Evolutionary conservation across 805 yeast species (phyloP).

Genomic region (Candida wancherniae): DNA sequence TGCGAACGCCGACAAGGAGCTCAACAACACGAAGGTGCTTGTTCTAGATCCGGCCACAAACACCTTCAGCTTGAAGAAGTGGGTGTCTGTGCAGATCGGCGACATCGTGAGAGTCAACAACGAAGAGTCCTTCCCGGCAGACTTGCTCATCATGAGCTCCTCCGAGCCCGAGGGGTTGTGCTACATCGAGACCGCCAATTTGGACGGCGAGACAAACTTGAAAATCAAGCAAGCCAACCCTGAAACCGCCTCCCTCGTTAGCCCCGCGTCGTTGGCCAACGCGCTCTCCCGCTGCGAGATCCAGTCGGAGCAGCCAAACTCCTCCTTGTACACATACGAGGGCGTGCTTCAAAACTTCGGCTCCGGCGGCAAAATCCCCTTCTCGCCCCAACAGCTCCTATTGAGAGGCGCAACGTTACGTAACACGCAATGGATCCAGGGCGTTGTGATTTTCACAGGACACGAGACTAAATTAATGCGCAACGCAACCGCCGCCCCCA

Average conservation of each 20-base stretch:
- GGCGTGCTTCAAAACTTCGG: slow-evolving; percentile 70
- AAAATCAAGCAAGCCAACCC: slow-evolving; percentile 85
- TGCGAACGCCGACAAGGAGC: slow-evolving; percentile 79
- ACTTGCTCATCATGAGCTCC: slow-evolving; percentile 74
- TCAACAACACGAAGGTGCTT: slow-evolving; percentile 71
- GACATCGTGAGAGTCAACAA: slow-evolving; percentile 80
- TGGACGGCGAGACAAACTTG: slow-evolving; percentile 96
- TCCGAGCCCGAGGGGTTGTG: slow-evolving; percentile 98
- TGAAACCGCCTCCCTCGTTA: slow-evolving; percentile 71
- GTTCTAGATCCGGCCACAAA: slow-evolving; percentile 58
- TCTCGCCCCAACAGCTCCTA: slow-evolving; percentile 86
- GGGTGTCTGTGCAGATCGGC: slow-evolving; percentile 90
- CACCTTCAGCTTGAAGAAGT: slow-evolving; percentile 59
- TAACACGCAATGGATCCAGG: slow-evolving; percentile 94
- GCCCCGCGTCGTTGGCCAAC: slow-evolving; percentile 50
- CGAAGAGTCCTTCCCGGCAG: slow-evolving; percentile 94
- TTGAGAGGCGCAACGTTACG: slow-evolving; percentile 93
- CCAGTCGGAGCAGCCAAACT: slow-evolving; percentile 87
- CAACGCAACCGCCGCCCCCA: slow-evolving; percentile 98
- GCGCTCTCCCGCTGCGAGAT: slow-evolving; percentile 39
- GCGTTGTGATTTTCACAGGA: slow-evolving; percentile 91
- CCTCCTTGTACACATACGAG: slow-evolving; percentile 90
- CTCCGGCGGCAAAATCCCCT: slow-evolving; percentile 45
- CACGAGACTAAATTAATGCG: slow-evolving; percentile 98
- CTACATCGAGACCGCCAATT: slow-evolving; percentile 93